Base-by-base conservation (phyloP, 176 grass and related monocot species). In the Rhynchospora tenuis region DNA sequence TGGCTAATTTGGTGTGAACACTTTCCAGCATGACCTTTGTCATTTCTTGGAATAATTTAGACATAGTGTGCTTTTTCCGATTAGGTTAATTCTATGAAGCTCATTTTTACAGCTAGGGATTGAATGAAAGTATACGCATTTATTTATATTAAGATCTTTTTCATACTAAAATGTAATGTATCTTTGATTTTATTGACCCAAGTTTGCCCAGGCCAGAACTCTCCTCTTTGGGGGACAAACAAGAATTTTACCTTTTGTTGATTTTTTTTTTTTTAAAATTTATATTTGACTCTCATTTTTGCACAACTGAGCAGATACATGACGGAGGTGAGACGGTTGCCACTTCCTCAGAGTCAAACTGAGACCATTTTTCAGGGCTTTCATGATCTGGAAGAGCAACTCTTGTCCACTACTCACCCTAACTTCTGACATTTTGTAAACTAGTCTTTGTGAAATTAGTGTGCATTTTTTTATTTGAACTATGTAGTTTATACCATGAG, bases 261-360 rank as follows among this genome's bases (percentile, higher is more conserved):
- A 13, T 12, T 51, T 10, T 12, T 51, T 51, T 51, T 10, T 51
- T 38, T n/a, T n/a, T n/a, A n/a, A n/a, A 38, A 33, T n/a, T n/a
- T n/a, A 27, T 28, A 22, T 8, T 81, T 27, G 33, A 48, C 68
- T 62, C 63, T 19, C 14, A 11, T 59, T 89, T 13, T 26, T 59
- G 12, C 4, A 44, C 16, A 12, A 61, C 28, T 82, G 61, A 82
- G 14, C 83, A 93, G 96, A 83, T 99, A 95, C 86, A 99, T 93
- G 96, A 91, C 91, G 9, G 96, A 99, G 79, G 88, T 95, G 59
- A 90, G 80, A 80, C 82, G 96, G 52, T 81, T 99, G 68, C 87
- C 86, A 55, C 96, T 99, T 78, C 89, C 93, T 22, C 93, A 99
- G 23, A 90, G 44, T 68, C 96, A 93, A 88, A 99, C 84, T 22